Evolutionary conservation across 2,329 filamentous ascomycete genomes (phyloP).

Genomic region (Neofusicoccum sp.): DNA sequence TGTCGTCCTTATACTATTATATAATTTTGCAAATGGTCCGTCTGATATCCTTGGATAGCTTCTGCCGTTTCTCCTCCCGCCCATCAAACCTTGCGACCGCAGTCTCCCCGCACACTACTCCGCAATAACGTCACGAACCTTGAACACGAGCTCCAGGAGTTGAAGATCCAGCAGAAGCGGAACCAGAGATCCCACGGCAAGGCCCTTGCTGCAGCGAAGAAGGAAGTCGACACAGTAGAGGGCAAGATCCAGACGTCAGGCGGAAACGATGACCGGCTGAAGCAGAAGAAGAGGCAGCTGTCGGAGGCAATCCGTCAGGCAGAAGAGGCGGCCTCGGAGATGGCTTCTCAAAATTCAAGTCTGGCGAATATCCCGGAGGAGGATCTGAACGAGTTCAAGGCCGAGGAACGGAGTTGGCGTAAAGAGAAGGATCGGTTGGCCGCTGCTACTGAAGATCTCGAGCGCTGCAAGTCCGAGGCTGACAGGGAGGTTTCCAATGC

Average conservation of each 20-base stretch:
- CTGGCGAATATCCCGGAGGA: slow-evolving; percentile 66
- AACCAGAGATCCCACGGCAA: slow-evolving; percentile 75
- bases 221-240: slow-evolving; percentile 72
- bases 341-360: slow-evolving; percentile 64
- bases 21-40: neutral
- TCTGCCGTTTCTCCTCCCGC: slow-evolving; percentile 48
- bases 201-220: slow-evolving; percentile 66
- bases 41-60: slow-evolving; percentile 22
- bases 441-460: slow-evolving; percentile 58
- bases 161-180: slow-evolving; percentile 69
- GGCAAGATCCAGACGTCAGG: slow-evolving; percentile 67
- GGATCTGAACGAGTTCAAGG: slow-evolving; percentile 60
- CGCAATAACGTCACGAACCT: slow-evolving; percentile 74
- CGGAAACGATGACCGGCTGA: slow-evolving; percentile 74
- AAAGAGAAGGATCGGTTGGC: slow-evolving; percentile 56
- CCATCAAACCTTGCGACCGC: slow-evolving; percentile 68
- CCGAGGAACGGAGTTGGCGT: slow-evolving; percentile 61
- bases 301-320: slow-evolving; percentile 72
- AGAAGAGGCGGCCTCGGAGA: slow-evolving; percentile 61
- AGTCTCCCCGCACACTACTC: slow-evolving; percentile 76
- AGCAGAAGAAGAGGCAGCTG: slow-evolving; percentile 75
- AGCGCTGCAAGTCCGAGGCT: slow-evolving; percentile 62
- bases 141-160: slow-evolving; percentile 70
- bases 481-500: slow-evolving; percentile 66
- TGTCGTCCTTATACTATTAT: neutral